Evolutionary conservation across 148 eudicot species (phyloP).

Genomic region (Chenopodium album): DNA sequence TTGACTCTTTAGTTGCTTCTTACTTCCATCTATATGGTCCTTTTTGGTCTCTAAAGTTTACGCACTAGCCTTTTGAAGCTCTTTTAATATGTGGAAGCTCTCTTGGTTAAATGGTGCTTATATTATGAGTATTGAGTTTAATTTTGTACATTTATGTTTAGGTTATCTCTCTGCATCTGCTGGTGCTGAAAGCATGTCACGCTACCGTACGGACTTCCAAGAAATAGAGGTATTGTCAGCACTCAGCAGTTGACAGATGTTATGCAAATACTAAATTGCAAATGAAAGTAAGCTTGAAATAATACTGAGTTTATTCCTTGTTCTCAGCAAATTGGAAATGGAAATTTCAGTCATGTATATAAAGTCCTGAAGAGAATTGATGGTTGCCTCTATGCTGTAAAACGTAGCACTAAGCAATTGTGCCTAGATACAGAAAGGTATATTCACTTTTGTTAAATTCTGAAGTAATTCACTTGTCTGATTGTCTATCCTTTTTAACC

Average conservation of each 20-base stretch:
- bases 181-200: constrained; percentile 67
- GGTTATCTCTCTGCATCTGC: constrained; percentile 47
- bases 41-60: background rate
- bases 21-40: too few species aligned
- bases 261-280: background rate
- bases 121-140: background rate
- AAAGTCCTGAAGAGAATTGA: constrained; percentile 85
- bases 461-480: background rate
- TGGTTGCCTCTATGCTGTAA: constrained; percentile 91
- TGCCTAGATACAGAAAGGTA: constrained; percentile 79
- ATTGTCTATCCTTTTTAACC: background rate
- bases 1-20: background rate
- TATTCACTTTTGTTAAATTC: background rate
- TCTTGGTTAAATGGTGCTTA: background rate
- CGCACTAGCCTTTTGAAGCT: background rate
- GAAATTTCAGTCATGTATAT: constrained; percentile 83
- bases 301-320: constrained; percentile 14
- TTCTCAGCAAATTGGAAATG: constrained; percentile 82
- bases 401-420: constrained; percentile 61
- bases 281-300: background rate
- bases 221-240: constrained; percentile 66
- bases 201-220: constrained; percentile 76
- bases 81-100: background rate
- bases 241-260: background rate
- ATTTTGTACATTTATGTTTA: constrained; percentile 24